Conservation (phyloP, 371 early-diverging fungal species). For the Circinella minor region DNA sequence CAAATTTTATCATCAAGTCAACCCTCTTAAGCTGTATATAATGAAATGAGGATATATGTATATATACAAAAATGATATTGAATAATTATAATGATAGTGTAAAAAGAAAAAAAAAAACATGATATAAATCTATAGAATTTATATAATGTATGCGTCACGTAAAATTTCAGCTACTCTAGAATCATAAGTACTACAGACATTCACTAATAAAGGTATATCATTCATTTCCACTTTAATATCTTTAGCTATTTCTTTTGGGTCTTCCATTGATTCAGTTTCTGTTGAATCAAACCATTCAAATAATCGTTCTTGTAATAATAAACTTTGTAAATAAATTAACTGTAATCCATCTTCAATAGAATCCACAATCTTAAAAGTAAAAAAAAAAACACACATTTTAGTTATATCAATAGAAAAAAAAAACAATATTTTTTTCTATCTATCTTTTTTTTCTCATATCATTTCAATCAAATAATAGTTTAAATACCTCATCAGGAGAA, state of each 20-base stretch:
- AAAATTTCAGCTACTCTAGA: slow-evolving; percentile 33
- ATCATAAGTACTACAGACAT: slow-evolving; percentile 49
- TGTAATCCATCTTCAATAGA: slow-evolving; percentile 47
- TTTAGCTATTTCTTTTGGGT: slow-evolving; percentile 26
- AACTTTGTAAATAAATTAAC: slow-evolving; percentile 44
- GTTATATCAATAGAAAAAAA: too few relatives aligned
- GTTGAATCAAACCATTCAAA: slow-evolving; percentile 28
- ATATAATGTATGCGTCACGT: slow-evolving; percentile 1
- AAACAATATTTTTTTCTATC: too few relatives aligned
- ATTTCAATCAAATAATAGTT: too few relatives aligned
- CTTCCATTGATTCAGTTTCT: slow-evolving; percentile 18
- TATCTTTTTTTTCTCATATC: too few relatives aligned
- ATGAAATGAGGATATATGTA: too few relatives aligned
- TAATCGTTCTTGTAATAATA: slow-evolving; percentile 42
- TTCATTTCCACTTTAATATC: slow-evolving; percentile 38
- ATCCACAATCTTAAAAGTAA: slow-evolving; percentile 15
- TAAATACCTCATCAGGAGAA: slow-evolving; percentile 37
- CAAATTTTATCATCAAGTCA: too few relatives aligned
- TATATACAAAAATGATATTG: too few relatives aligned
- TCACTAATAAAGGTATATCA: slow-evolving; percentile 45
- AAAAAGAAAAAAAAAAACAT: neutral
- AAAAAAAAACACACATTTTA: too few relatives aligned
- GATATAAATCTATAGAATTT: neutral
- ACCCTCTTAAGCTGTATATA: too few relatives aligned
- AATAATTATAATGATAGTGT: too few relatives aligned